Evolutionary conservation across 208 protist species (phyloP), one percentile per base, ranked within the genome.

Genomic region (Porcisia hertigi): DNA sequence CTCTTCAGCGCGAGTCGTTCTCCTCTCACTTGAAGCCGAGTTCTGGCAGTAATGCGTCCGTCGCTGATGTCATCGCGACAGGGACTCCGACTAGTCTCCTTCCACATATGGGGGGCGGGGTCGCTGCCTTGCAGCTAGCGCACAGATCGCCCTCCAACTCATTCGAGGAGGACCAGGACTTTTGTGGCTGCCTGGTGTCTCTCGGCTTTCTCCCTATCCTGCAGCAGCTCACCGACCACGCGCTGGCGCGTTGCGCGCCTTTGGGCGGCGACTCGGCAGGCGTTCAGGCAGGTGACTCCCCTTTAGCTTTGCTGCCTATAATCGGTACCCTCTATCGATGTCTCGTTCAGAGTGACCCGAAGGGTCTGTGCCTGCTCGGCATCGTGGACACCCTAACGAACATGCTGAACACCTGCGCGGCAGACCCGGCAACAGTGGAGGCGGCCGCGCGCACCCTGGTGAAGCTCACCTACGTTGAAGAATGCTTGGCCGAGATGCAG

Each of bases 391-490:
- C 76, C n/a, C 69, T 94, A 36, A 45, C 87, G 25, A 69, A 75
- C 49, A 75, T 90, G 43, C 77, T 95, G 14, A 80, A 84, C 20
- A 59, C n/a, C 36, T 81, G 79, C 63, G 69, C 71, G 25, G 52
- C 62, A 3, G 71, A 88, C 71, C 70, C 25, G 18, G 74, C 80
- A 64, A 80, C 90, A 3, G 86, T 92, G 64, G 84, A 90, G 81
- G 86, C 87, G 49, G 81, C 81, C 11, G 80, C 91, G 18, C 88
- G 91, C 25, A 84, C 85, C 8, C 75, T 95, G 69, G 87, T 89
- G 45, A 95, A 93, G 81, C 74, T 88, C 11, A 85, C 87, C n/a
- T 93, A 88, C 66, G 83, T 90, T 6, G 84, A 85, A 30, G 81
- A 77, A 12, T 93, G 86, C 58, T 71, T 92, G 3, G 63, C 49